Base-by-base conservation (phyloP, 306 rosid species). In the Pueraria montana region DNA sequence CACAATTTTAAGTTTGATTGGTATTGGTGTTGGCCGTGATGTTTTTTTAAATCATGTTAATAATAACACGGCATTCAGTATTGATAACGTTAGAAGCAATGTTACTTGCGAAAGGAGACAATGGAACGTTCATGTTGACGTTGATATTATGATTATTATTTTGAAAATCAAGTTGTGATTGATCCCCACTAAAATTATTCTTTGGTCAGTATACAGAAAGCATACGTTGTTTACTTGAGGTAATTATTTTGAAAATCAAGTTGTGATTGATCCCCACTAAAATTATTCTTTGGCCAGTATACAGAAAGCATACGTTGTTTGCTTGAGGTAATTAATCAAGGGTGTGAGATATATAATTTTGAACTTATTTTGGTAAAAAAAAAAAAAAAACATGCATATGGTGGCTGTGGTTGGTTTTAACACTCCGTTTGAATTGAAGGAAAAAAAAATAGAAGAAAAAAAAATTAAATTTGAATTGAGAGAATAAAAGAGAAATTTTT, bases 51-150 rank as follows among this genome's bases (percentile, higher is more conserved):
- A 69, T 12, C 2, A 11, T 21, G 52, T 43, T 69, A 11, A 69
- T 12, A 23, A 13, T 23, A 45, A 45, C 20, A 69, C 75, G 75
- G 38, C 56, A 70, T 70, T 70, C 8, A 24, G 18, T 20, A 42
- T 40, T 11, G 74, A 20, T 69, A 69, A 24, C 58, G 77, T 48
- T 48, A 2, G 21, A 72, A 72, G 77, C 61, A 72, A 48, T 26
- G 34, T 48, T 14, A 24, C 59, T 70, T 70, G 42, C 1, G 3
- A 6, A 24, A 23, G 76, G 76, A 70, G 76, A 69, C 74, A 69
- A 69, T 42, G 32, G n/a, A 68, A 68, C 53, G 53, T 68, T 68
- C 13, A 10, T 68, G 53, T 67, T 20, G 74, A 68, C 74, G 74
- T 42, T 40, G 74, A 18, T 42, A 20, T 68, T 68, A 68, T 67